These are phyloP conservation scores for Mycena belliarum DNA, from an alignment of 768 basidiomycete species.

Conservation along the genomic window DNA sequence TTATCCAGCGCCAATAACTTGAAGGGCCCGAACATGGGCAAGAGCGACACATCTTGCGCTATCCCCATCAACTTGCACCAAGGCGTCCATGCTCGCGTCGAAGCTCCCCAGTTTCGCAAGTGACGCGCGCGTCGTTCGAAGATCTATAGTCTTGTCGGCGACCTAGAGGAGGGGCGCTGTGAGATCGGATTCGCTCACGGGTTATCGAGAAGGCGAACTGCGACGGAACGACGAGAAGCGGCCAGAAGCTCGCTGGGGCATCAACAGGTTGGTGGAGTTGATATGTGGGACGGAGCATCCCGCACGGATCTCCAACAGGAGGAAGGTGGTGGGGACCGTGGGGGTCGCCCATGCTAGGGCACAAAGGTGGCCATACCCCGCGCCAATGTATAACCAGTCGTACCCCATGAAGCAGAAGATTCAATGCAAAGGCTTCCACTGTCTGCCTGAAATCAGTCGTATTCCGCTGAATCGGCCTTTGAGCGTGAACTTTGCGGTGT, in stretches of 20 bases:
- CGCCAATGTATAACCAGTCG: no score
- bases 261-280: constrained; percentile 3
- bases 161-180: neutral
- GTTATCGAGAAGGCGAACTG: constrained; percentile 8
- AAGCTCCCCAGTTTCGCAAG: constrained; percentile 10
- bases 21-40: constrained; percentile 13
- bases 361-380: constrained; percentile 21
- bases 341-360: constrained; percentile 22
- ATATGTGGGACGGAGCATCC: constrained; percentile 19
- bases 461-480: no score
- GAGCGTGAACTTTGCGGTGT: no score
- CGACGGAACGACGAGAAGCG: constrained; percentile 2
- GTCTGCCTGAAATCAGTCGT: no score
- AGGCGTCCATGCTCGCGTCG: constrained; percentile 22
- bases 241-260: constrained; percentile 12
- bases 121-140: constrained; percentile 8
- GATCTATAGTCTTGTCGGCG: neutral
- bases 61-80: constrained; percentile 20
- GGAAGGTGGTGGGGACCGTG: constrained; percentile 16
- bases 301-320: constrained; percentile 22
- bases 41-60: constrained; percentile 23
- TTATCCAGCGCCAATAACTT: constrained; percentile 12
- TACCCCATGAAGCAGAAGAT: no score
- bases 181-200: neutral
- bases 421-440: no score